Evolutionary conservation across 164 flowering plant genomes (phyloP), one percentile per base, ranked within the genome.

Genomic region (Amborella trichopoda): DNA sequence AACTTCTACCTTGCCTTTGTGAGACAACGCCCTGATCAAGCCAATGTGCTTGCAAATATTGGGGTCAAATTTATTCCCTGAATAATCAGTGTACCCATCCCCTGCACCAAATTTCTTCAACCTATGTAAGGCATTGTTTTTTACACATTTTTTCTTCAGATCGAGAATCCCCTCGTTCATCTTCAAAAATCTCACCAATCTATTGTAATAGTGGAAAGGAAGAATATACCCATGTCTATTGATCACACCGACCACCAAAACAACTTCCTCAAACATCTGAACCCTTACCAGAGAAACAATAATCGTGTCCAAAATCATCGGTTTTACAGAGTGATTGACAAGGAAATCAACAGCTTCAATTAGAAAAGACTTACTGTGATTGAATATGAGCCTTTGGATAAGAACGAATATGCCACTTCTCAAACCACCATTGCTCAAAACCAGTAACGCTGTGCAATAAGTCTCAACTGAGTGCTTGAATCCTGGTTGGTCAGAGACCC

Each of bases 1-100:
- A 45, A 67, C 68, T 46, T 68, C 76, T 13, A 74, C 45, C 65
- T 80, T 81, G 26, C 83, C 80, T 50, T 64, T 65, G 39, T 63
- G 36, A 60, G 81, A 75, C 44, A 85, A 65, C 36, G 49, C 56
- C 63, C 69, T 70, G 38, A 79, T 61, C 4, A 67, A 22, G 11
- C 49, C 30, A 46, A 40, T 48, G 56, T 67, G n/a, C n/a, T n/a
- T n/a, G n/a, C n/a, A n/a, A n/a, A n/a, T n/a, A n/a, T n/a, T n/a
- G n/a, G n/a, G n/a, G n/a, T n/a, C n/a, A n/a, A n/a, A n/a, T n/a
- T n/a, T n/a, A n/a, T n/a, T n/a, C n/a, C n/a, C n/a, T n/a, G n/a
- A n/a, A n/a, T n/a, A n/a, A n/a, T n/a, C n/a, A n/a, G n/a, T n/a
- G n/a, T n/a, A n/a, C n/a, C n/a, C n/a, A n/a, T n/a, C n/a, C n/a